A percentile compares a stretch with the other conserved stretches of the same genome.
phyloP scores from a whole-genome alignment of 2,329 filamentous ascomycete species.

The Plenodomus tracheiphilus region DNA sequence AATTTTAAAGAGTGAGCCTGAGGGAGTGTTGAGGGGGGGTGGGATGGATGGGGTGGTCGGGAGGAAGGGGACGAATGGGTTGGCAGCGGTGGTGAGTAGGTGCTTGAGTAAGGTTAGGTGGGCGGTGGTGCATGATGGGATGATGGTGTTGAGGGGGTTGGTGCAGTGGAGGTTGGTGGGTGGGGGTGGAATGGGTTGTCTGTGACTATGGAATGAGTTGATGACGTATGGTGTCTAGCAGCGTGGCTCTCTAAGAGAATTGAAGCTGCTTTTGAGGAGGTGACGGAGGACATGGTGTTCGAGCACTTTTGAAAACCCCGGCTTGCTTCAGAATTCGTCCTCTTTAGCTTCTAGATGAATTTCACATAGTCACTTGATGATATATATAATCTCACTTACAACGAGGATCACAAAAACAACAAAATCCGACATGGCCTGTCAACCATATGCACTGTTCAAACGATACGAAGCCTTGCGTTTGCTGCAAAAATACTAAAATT shows the following conservation, averaged over 20 bases:
- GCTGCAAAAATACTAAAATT: no score
- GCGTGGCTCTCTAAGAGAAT: not conserved
- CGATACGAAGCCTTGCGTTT: no score
- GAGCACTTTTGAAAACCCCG: no score
- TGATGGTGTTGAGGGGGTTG: conserved; percentile 56
- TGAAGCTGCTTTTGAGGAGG: not conserved
- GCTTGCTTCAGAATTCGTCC: no score
- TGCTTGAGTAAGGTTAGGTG: conserved; percentile 61
- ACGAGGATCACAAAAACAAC: no score
- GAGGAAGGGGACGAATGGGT: conserved; percentile 54
- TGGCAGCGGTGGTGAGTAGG: conserved; percentile 60
- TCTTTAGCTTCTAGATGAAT: no score
- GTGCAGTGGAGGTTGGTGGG: conserved; percentile 46
- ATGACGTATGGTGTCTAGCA: no score
- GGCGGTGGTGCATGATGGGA: conserved; percentile 65
- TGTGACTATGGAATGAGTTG: not conserved
- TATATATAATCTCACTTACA: no score
- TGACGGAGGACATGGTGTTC: no score
- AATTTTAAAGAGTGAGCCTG: conserved; percentile 47
- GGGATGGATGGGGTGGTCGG: conserved; percentile 48
- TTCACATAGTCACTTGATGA: no score
- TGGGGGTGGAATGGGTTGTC: conserved; percentile 17
- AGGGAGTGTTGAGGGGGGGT: conserved; percentile 35
- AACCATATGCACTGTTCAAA: no score
- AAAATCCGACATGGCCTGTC: no score